Conservation (phyloP, 1,284 basidiomycete species). For the Inonotus hispidus region DNA sequence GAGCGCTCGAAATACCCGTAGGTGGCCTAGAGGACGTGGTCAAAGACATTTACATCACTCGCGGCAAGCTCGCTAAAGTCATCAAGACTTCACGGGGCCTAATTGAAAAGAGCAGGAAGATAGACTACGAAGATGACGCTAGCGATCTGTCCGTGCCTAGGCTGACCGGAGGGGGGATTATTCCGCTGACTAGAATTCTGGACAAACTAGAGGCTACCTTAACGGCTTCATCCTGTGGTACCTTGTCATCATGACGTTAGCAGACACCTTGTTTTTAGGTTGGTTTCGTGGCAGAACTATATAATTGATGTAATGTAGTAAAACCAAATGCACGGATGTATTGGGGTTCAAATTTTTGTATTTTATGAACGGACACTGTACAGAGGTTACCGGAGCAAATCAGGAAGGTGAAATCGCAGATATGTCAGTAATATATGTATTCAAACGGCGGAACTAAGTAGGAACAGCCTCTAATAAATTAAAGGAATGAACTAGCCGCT, state of each 20-base stretch:
- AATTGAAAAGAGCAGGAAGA: conserved; percentile 59
- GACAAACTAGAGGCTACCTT: conserved; percentile 41
- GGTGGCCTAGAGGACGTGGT: conserved; percentile 72
- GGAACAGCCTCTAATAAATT: not conserved
- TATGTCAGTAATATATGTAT: not conserved
- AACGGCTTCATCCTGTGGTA: conserved; percentile 14
- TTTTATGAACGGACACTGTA: not conserved
- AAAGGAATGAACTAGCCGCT: not conserved
- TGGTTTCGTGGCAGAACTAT: not conserved
- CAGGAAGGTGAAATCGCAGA: not conserved
- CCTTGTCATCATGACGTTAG: not conserved
- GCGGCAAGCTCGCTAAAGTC: conserved; percentile 63
- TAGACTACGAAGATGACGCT: conserved; percentile 35
- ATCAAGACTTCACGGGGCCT: conserved; percentile 58
- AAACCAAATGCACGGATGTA: not conserved
- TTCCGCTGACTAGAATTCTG: conserved; percentile 72
- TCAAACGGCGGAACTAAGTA: not conserved
- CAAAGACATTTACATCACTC: conserved; percentile 65
- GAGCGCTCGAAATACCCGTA: conserved; percentile 75
- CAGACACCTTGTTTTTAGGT: conserved; percentile 13
- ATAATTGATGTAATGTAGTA: conserved; percentile 7
- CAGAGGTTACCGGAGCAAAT: not conserved
- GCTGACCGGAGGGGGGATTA: conserved; percentile 75
- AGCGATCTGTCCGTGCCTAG: conserved; percentile 67
- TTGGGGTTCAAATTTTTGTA: conserved; percentile 5